Percentiles rank a stretch among this genome's conserved stretches.
Conservation (phyloP, 2,329 filamentous ascomycete genomes). For the Sphaerulina musiva region DNA sequence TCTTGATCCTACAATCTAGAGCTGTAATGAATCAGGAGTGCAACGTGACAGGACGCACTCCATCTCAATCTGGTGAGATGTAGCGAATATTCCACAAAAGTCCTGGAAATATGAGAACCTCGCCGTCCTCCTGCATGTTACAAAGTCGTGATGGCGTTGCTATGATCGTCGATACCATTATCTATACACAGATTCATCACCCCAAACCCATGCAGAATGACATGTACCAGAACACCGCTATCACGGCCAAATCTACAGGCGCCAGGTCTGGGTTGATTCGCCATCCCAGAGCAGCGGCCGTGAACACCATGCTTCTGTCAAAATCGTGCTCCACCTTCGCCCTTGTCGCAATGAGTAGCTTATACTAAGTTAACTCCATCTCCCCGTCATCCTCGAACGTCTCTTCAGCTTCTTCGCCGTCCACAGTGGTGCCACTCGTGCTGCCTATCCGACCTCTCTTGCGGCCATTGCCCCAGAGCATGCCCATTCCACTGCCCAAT, state of each 20-base stretch:
- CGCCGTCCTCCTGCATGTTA: too few relatives aligned
- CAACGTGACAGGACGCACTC: too few relatives aligned
- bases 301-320: background rate
- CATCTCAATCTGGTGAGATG: too few relatives aligned
- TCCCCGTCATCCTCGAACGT: constrained; percentile 28
- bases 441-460: constrained; percentile 41
- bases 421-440: constrained; percentile 39
- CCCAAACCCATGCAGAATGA: background rate
- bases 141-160: too few relatives aligned
- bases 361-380: constrained; percentile 28
- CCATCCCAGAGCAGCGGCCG: background rate
- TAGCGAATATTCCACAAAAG: too few relatives aligned
- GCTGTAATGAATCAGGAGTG: too few relatives aligned
- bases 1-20: too few relatives aligned
- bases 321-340: background rate
- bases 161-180: background rate
- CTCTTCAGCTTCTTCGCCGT: constrained; percentile 34
- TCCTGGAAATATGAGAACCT: too few relatives aligned
- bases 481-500: constrained; percentile 37
- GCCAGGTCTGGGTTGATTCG: background rate
- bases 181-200: background rate
- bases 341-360: constrained; percentile 1
- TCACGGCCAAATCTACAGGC: background rate
- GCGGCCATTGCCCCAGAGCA: constrained; percentile 33
- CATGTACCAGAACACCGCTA: background rate